Evolutionary conservation across 2,329 filamentous ascomycete genomes (phyloP).

Genomic region (Coleophoma eucalyptorum): DNA sequence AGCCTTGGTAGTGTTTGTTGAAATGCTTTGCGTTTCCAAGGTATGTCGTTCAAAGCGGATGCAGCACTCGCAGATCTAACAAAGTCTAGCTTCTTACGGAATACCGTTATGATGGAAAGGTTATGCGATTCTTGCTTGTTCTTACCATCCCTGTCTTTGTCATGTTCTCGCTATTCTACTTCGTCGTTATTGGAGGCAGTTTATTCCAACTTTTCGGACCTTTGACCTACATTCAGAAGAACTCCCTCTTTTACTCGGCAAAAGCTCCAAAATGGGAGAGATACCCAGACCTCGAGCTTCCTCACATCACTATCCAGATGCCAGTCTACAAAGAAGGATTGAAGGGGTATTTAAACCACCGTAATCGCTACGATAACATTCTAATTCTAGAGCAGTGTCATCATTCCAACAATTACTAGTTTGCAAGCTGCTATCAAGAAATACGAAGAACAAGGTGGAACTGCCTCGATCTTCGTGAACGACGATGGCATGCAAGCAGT

Average conservation of each 20-base stretch:
- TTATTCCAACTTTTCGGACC: constrained; percentile 46
- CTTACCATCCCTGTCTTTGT: constrained; percentile 31
- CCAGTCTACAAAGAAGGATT: constrained; percentile 48
- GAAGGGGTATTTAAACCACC: too few relatives aligned
- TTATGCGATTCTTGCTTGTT: constrained; percentile 17
- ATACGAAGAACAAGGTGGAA: constrained; percentile 58
- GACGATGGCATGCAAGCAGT: constrained; percentile 66
- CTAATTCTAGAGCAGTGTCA: too few relatives aligned
- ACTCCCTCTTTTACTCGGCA: constrained; percentile 41
- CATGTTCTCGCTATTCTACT: constrained; percentile 38
- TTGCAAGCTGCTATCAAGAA: constrained; percentile 54
- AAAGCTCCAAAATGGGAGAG: constrained; percentile 33
- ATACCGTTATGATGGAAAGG: too few relatives aligned
- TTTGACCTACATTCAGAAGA: constrained; percentile 37
- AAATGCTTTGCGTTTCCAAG: too few relatives aligned
- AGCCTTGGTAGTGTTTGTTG: too few relatives aligned
- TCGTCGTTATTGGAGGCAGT: constrained; percentile 41
- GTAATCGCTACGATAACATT: too few relatives aligned
- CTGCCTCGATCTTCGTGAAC: constrained; percentile 65
- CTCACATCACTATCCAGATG: constrained; percentile 41
- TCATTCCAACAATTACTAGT: constrained; percentile 50
- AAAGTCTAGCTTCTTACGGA: too few relatives aligned
- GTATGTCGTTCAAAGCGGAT: too few relatives aligned
- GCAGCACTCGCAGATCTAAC: too few relatives aligned
- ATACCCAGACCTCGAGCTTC: constrained; percentile 28